Percentiles rank a stretch among this genome's conserved stretches.
Evolutionary conservation across 192 early-diverging fungal genomes (phyloP).

Genomic region (Coemansia nantahalensis): DNA sequence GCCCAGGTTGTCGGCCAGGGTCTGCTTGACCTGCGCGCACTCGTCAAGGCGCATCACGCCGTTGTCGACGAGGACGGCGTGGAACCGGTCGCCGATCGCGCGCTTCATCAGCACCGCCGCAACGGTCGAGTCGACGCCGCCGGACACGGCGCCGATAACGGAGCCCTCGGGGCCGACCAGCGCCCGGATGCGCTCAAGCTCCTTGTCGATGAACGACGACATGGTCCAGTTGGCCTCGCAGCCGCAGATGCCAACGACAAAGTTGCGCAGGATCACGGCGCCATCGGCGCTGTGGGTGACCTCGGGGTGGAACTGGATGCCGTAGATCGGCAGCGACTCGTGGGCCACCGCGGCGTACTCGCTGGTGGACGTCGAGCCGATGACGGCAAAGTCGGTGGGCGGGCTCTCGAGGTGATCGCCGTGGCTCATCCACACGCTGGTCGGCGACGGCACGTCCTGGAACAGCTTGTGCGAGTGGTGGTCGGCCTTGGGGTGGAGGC

Average conservation of each 20-base stretch:
- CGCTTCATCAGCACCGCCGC: conserved; percentile 95
- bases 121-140: conserved; percentile 96
- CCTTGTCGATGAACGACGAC: conserved; percentile 97
- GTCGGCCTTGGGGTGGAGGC: conserved; percentile 60
- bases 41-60: conserved; percentile 99
- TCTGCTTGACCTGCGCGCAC: conserved; percentile 80
- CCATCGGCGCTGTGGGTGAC: conserved; percentile 96
- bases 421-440: conserved; percentile 96
- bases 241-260: conserved; percentile 87
- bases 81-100: conserved; percentile 98
- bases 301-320: conserved; percentile 99
- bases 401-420: conserved; percentile 88
- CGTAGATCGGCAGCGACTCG: conserved; percentile 77
- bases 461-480: conserved; percentile 68
- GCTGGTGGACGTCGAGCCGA: conserved; percentile 84
- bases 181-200: conserved; percentile 87
- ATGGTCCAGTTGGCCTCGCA: conserved; percentile 92
- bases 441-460: conserved; percentile 59
- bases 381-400: conserved; percentile 78
- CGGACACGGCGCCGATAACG: conserved; percentile 96
- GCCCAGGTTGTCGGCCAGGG: conserved; percentile 82
- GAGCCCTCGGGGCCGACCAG: conserved; percentile 89
- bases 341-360: conserved; percentile 89
- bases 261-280: conserved; percentile 82
- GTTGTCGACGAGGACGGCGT: conserved; percentile 97